Evolutionary conservation across 2,329 filamentous ascomycete genomes (phyloP), one percentile per base, ranked within the genome.

Genomic region (Colletotrichum lini): DNA sequence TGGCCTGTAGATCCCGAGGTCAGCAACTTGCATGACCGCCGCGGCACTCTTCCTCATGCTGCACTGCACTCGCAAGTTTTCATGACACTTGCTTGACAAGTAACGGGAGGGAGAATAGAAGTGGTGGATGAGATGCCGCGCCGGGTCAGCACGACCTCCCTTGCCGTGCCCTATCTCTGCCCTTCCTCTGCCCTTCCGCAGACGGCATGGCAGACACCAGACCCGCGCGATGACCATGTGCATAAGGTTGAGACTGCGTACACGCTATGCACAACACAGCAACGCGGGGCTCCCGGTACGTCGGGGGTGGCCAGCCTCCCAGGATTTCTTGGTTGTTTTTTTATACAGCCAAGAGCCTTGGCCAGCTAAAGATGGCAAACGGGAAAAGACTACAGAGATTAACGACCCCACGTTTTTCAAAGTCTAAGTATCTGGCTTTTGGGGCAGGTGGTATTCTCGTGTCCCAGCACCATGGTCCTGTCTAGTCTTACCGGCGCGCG

Each of bases 301-400:
- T 38, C 40, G 50, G 67, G 0, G 64, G 50, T 52, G 16, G 38
- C 21, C 65, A 30, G 30, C 52, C 53, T 71, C 58, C 16, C 35
- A 30, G 8, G 21, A 9, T 53, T 54, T 63, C 58, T 30, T 18
- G 59, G 6, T 30, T 23, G 23, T 23, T 23, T 23, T 23, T 40
- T 56, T 63, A 50, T 49, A 45, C 67, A 15, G 67, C 67, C 67
- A 70, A 70, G 67, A 67, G 52, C 56, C 57, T 68, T 64, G 68
- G 58, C 68, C 18, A 13, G 7, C 59, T 13, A 63, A 68, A 68
- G 52, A 63, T 58, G 64, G 57, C 16, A 62, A 30, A 30, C 30
- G 7, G 30, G 30, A 30, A 21, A 21, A 59, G 56, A 56, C 56
- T 40, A 40, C 57, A 53, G 23, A 40, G 42, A 26, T 50, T 21